Evolutionary conservation across 2,329 filamentous ascomycete species (phyloP).

Genomic region (Lanzia echinophila): DNA sequence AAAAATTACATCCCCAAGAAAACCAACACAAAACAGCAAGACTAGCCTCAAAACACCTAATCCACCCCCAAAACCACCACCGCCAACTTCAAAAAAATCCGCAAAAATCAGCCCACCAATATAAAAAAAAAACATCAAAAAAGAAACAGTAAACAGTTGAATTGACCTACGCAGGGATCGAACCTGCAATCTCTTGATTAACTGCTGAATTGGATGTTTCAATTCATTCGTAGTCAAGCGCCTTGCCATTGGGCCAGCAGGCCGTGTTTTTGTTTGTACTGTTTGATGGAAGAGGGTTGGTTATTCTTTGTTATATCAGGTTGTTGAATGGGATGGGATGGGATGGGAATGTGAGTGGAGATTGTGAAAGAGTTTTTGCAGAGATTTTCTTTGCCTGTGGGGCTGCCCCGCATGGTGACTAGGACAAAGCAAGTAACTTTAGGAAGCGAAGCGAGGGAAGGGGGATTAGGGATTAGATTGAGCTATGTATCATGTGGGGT

Average conservation of each 20-base stretch:
- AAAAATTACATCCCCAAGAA: no score
- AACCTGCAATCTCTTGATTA: conserved; percentile 42
- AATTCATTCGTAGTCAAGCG: conserved; percentile 11
- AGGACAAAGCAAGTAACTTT: no score
- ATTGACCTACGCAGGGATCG: conserved; percentile 30
- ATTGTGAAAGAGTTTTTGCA: no score
- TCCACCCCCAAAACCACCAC: background rate
- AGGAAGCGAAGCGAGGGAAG: no score
- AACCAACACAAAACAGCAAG: background rate
- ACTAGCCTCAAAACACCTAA: background rate
- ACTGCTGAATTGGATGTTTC: no score
- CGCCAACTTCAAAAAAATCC: background rate
- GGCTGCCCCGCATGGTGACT: no score
- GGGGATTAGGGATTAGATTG: no score
- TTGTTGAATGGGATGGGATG: background rate
- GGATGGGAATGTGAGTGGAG: no score
- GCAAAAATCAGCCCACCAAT: background rate
- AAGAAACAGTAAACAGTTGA: background rate
- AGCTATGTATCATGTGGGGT: no score
- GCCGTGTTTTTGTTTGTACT: background rate
- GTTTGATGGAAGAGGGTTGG: background rate
- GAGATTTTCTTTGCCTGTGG: no score
- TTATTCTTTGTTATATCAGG: background rate
- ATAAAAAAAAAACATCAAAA: background rate
- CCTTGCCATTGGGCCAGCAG: conserved; percentile 14